Evolutionary conservation across 164 flowering plant species (phyloP).

Genomic region (Kalanchoe fedtschenkoi): DNA sequence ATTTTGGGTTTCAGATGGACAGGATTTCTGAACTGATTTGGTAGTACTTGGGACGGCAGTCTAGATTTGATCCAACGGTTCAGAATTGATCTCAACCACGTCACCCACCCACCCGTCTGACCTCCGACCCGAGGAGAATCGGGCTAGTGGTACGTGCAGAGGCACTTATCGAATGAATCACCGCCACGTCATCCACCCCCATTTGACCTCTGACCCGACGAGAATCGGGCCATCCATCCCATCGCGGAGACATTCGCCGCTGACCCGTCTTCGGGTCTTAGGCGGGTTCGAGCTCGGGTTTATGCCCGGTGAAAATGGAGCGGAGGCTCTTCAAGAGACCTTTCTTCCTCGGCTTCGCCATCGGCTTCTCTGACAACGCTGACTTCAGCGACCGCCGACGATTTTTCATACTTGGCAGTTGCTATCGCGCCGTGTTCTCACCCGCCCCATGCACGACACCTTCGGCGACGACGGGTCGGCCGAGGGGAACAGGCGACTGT

Average conservation of each 20-base stretch:
- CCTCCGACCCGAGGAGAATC: no score
- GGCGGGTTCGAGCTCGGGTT: neutral
- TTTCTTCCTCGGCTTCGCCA: neutral
- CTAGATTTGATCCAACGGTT: no score
- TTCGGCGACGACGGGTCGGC: constrained; percentile 72
- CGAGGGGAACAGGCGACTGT: constrained; percentile 28
- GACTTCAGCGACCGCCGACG: constrained; percentile 5
- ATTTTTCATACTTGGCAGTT: constrained; percentile 13
- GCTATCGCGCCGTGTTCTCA: constrained; percentile 48
- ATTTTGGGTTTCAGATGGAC: no score
- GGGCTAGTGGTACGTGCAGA: no score
- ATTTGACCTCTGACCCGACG: no score
- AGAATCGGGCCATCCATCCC: constrained; percentile 54
- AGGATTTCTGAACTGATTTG: no score
- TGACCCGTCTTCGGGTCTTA: constrained; percentile 2
- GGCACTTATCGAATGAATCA: no score
- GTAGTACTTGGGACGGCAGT: no score
- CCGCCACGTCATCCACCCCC: no score
- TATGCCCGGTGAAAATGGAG: constrained; percentile 15
- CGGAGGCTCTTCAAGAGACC: constrained; percentile 11
- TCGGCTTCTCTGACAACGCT: neutral
- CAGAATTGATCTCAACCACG: no score
- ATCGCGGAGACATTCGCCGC: constrained; percentile 33
- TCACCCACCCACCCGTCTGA: no score
- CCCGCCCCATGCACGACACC: constrained; percentile 81